Percentiles rank a stretch among this genome's conserved stretches.
Evolutionary conservation across 2,329 filamentous ascomycete species (phyloP).

Genomic region (Aspergillus brasiliensis): DNA sequence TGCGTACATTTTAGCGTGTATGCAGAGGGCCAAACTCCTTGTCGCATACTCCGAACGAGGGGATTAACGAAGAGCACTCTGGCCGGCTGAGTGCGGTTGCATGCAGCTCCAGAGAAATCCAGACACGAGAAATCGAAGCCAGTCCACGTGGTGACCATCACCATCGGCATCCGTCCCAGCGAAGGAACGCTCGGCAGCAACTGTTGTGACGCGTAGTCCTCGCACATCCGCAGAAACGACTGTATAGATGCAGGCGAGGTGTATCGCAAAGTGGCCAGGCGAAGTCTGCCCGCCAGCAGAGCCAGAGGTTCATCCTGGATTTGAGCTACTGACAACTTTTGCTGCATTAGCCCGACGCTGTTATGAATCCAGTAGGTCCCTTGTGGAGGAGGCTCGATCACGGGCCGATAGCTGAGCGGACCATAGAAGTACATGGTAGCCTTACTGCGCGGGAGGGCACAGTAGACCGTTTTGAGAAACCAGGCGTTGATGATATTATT

Average conservation of each 20-base stretch:
- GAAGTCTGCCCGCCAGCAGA: neutral
- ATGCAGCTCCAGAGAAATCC: neutral
- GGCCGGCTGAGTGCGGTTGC: neutral
- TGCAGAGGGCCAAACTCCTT: neutral
- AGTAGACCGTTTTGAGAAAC: slow-evolving; percentile 2
- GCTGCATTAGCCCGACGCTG: neutral
- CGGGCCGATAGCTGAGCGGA: slow-evolving; percentile 1
- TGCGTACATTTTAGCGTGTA: slow-evolving; percentile 60
- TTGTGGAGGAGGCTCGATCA: neutral
- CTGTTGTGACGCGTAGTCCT: neutral
- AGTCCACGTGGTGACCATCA: neutral
- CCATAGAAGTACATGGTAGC: neutral
- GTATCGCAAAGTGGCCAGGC: neutral
- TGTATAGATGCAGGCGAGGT: neutral
- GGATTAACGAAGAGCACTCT: neutral
- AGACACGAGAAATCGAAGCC: neutral
- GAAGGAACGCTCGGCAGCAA: neutral
- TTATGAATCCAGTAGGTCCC: slow-evolving; percentile 3
- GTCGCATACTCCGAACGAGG: neutral
- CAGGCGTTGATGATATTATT: slow-evolving; percentile 8
- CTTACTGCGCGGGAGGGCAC: neutral
- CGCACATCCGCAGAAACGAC: neutral
- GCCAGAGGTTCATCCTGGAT: neutral
- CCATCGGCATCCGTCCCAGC: neutral
- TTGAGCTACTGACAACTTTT: neutral